Evolutionary conservation across 2,329 filamentous ascomycete species (phyloP), one percentile per base, ranked within the genome.

Genomic region (Trichoderma guizhouense): DNA sequence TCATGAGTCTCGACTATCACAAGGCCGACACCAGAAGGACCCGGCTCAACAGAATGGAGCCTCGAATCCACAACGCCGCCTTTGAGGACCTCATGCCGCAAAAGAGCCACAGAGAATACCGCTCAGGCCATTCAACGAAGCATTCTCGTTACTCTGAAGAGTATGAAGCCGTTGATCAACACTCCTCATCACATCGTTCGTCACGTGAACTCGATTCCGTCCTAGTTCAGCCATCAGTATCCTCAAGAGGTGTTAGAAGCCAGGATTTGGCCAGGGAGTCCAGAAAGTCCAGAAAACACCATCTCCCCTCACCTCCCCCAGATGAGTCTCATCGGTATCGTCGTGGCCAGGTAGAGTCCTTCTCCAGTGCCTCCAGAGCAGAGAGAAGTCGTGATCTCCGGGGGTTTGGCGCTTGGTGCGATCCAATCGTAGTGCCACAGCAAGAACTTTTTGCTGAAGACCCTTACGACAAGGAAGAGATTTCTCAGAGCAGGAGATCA

Each of bases 391-490:
- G 24, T 18, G 63, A 71, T 6, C 71, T 72, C 26, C 68, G 34
- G 32, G 68, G 68, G 3, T 72, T 72, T 58, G 71, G 71, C 47
- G 62, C 71, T 8, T 72, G 71, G 71, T 71, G 71, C 14, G 71
- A 71, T 28, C 62, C 61, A 43, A 39, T 58, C 39, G 53, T 28
- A 21, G 43, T 28, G 11, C 60, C 71, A 57, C 61, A 26, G 24
- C 61, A 66, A 26, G 30, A 36, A 26, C 30, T 68, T 43, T 21
- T 39, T 24, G n/a, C 62, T 28, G 68, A 61, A 28, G 26, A 14
- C 9, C 24, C 69, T 3, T 39, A 62, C 7, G 39, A 26, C 36
- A 21, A 36, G 5, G 61, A 65, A 62, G 71, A 71, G 2, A 24
- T 47, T 26, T 9, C 21, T 57, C 53, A 32, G 24, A 43, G 51